Evolutionary conservation across 2,329 filamentous ascomycete genomes (phyloP), one percentile per base, ranked within the genome.

Genomic region (Aspergillus neotritici): DNA sequence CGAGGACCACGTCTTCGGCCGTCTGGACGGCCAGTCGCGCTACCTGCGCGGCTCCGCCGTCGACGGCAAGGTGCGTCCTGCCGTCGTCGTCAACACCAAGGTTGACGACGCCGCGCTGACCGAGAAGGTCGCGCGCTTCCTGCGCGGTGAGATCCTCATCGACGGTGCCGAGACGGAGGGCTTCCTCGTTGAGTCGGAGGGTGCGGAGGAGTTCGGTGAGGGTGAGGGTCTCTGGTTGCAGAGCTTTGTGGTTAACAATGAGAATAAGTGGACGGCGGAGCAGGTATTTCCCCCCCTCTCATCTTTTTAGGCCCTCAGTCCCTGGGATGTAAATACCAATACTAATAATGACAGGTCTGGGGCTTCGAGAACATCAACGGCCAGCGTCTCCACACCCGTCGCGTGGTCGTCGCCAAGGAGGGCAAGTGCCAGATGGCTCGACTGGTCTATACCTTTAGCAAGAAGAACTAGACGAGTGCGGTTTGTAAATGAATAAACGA

Each of bases 1-100:
- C 71, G 71, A 70, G 16, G 88, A 95, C 72, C 83, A 82, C 74
- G 78, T 94, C 53, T 95, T 94, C 63, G 89, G 89, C 46, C 70
- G 68, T 43, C 76, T 93, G 49, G 71, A 72, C 40, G 86, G 84
- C 44, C 74, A 73, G 47, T 79, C 75, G 34, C 67, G 71, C 35
- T 81, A 75, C 61, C 53, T 78, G 46, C 60, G 61, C 13, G 61
- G 55, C 9, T 50, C 50, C 9, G 57, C 56, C 9, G 59, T 67
- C 14, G 71, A 66, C 34, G 61, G 58, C 29, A 67, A 65, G 51
- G 56, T 63, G 16, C 58, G 61, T 1, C 65, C 66, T 1, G 49
- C 54, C 8, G 31, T 67, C 21, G 59, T 69, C 4, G 39, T 70
- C 40, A 49, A 62, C 47, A 65, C 63, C 33, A 68, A 70, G 46